Evolutionary conservation across 2,329 filamentous ascomycete species (phyloP), one percentile per base, ranked within the genome.

Genomic region (Penicillium sp.): DNA sequence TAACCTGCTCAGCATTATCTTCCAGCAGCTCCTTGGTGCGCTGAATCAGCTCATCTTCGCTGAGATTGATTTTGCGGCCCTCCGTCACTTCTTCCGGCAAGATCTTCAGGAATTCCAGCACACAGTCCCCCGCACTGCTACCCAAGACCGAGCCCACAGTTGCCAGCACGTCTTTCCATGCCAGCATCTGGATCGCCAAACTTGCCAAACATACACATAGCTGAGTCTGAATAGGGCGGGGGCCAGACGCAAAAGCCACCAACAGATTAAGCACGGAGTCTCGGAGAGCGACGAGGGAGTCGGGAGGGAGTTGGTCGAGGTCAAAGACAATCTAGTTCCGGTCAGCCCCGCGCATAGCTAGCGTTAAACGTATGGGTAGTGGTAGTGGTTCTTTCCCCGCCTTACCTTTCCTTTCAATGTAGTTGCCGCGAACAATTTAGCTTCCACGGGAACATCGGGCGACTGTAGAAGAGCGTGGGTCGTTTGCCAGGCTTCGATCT

Each of bases 81-180:
- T 99, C 93, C 64, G 90, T 97, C 69, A 99, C 94, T 83, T 99
- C 94, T 81, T 99, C 94, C 50, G 94, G 94, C 61, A 99, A 86
- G 66, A 99, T 92, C 74, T 91, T 91, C 61, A 99, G 82, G 74
- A 99, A 99, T 74, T 99, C 94, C 68, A 99, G 81, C 66, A 97
- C 89, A 72, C 89, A 94, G 60, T 91, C 85, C 65, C 94, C 85
- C 54, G 88, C 84, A 67, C 89, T 88, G 59, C 64, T 70, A 50
- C 75, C 88, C 50, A 97, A 83, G 36, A 89, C 84, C 49, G 86
- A 82, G 47, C 96, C 89, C 42, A 97, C 89, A 46, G 87, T 87
- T 40, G 84, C 81, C 56, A 99, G 79, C 46, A 97, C 94, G 71
- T 97, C 89, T 76, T 95, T 93, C 94, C 94, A 99, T 41, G 87